Evolutionary conservation across 116 monocot species (phyloP).

Genomic region (Zostera marina): DNA sequence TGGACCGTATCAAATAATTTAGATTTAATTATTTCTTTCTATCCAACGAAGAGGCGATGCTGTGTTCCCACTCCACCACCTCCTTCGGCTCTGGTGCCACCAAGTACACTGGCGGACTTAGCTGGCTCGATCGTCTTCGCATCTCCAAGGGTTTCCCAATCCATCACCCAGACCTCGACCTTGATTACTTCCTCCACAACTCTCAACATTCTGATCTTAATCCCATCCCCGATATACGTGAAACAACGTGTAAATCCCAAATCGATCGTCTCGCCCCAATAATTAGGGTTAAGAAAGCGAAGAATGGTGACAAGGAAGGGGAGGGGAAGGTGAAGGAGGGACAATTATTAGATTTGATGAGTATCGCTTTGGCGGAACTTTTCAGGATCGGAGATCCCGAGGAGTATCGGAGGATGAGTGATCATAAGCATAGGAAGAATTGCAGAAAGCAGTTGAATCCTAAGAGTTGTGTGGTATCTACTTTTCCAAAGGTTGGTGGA

Average conservation of each 20-base stretch:
- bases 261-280: not conserved
- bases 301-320: not conserved
- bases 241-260: not conserved
- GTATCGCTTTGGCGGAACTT: slow-evolving; percentile 50
- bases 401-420: not conserved
- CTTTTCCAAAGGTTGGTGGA: not conserved
- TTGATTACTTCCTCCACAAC: slow-evolving; percentile 46
- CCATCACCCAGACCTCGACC: slow-evolving; percentile 20
- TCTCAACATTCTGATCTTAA: slow-evolving; percentile 19
- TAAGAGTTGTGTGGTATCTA: slow-evolving; percentile 13
- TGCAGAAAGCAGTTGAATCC: slow-evolving; percentile 70
- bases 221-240: not conserved
- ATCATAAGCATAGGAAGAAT: slow-evolving; percentile 7
- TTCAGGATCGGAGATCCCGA: slow-evolving; percentile 43
- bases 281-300: not conserved
- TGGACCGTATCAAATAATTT: too few species aligned
- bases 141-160: slow-evolving; percentile 39
- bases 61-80: slow-evolving; percentile 6
- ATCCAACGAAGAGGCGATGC: slow-evolving; percentile 1
- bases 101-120: slow-evolving; percentile 5
- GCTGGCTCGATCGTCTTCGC: slow-evolving; percentile 84
- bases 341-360: slow-evolving; percentile 18
- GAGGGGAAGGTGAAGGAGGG: slow-evolving; percentile 5
- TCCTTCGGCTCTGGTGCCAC: not conserved
- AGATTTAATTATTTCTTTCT: not conserved